Evolutionary conservation across 2,329 filamentous ascomycete species (phyloP), one percentile per base, ranked within the genome.

Genomic region (Fusarium subtropicale): DNA sequence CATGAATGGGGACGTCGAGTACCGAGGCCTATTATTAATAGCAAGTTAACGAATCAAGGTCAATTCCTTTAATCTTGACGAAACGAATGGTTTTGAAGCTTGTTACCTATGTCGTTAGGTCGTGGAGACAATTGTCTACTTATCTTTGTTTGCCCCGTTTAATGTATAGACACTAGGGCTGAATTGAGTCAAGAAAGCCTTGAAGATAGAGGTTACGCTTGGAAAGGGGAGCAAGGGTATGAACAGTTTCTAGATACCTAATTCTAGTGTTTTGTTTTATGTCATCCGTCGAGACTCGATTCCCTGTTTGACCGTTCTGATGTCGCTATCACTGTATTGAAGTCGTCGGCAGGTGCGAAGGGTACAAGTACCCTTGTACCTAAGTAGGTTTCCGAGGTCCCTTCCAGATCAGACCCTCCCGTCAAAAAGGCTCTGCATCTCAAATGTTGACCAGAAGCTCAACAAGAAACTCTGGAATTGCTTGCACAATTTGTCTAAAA

Each of bases 31-130:
- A 42, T 6, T 33, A 13, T 13, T 22, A 4, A 1, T n/a, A 54
- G 30, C 38, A 30, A 64, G 45, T 58, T 18, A 51, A n/a, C 38
- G 44, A 64, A 56, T 56, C 22, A 46, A 41, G 11, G 22, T 39
- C 28, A n/a, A 63, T 34, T 38, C 15, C 26, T 13, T 13, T 5
- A 7, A 5, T 45, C 24, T 47, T 20, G 16, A 22, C 11, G 6
- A 20, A 7, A 5, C 20, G 2, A 22, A 22, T 22, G 20, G 20
- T 22, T 22, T 22, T 22, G 20, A 22, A 22, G 20, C 20, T 22
- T 22, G 20, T 22, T 22, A 22, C 20, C 20, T 22, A 22, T 22
- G 20, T 22, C 20, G 20, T 22, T 22, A 22, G 20, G 20, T 22
- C 20, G 20, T 22, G 13, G 13, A 15, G 13, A 22, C 26, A 31